Evolutionary conservation across 2,329 filamentous ascomycete species (phyloP).

Genomic region (Elsinoe arachidis): DNA sequence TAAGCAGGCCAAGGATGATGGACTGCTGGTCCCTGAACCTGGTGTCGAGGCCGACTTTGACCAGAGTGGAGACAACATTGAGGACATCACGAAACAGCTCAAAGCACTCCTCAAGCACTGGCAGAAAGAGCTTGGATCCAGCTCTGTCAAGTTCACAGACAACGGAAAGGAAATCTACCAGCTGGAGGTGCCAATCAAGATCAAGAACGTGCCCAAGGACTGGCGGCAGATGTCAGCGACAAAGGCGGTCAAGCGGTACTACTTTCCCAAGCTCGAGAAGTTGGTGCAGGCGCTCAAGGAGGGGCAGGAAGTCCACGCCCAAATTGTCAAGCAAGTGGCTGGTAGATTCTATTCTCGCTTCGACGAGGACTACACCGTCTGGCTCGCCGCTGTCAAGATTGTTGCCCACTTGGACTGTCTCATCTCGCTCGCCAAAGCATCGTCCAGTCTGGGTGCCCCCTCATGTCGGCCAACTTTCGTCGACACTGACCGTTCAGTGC

Average conservation of each 20-base stretch:
- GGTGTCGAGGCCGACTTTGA: conserved; percentile 93
- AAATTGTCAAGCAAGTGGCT: conserved; percentile 81
- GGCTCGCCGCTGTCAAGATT: conserved; percentile 84
- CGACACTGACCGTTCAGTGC: conserved; percentile 59
- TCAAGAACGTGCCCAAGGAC: conserved; percentile 67
- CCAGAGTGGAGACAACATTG: conserved; percentile 65
- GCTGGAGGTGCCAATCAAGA: conserved; percentile 75
- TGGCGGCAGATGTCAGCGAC: conserved; percentile 98
- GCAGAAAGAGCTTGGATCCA: conserved; percentile 65
- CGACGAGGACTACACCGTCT: conserved; percentile 73
- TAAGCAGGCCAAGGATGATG: conserved; percentile 65
- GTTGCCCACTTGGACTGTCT: conserved; percentile 90
- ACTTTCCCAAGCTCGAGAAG: conserved; percentile 72
- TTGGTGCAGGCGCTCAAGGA: conserved; percentile 86
- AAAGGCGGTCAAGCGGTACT: conserved; percentile 82
- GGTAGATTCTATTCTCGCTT: conserved; percentile 78
- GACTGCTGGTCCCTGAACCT: conserved; percentile 72
- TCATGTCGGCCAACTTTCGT: conserved; percentile 85
- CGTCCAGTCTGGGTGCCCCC: conserved; percentile 71
- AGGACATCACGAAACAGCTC: conserved; percentile 65
- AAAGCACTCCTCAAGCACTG: conserved; percentile 61
- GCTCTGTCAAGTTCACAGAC: conserved; percentile 51
- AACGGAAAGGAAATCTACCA: conserved; percentile 97
- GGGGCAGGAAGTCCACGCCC: conserved; percentile 84
- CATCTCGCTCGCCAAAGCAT: conserved; percentile 85